Base-by-base conservation (phyloP, 495 filamentous ascomycete genomes). In the Xylaria venustula region DNA sequence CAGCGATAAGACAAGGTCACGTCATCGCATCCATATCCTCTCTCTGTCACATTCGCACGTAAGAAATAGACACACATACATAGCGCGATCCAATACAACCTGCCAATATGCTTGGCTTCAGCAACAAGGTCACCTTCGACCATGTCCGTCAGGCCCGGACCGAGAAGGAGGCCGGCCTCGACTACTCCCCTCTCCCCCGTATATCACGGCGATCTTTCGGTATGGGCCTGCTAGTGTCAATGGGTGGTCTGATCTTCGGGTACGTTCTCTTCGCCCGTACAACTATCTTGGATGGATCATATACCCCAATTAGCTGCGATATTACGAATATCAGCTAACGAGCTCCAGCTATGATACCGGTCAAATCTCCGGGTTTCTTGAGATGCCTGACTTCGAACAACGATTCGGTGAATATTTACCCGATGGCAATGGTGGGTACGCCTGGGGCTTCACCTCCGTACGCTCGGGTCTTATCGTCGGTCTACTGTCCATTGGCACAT, bases 201-300 rank as follows among this genome's bases (percentile, higher is more conserved):
- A 34, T 84, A 58, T 82, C 81, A 26, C 73, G 74, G 68, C 75
- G 79, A 2, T 78, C 80, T 0, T 77, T 81, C 62, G 73, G 75
- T 54, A 74, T 85, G 62, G 81, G 81, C 59, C 53, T 83, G 45
- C 68, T 82, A 45, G 82, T 82, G 45, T 77, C 88, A 8, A 87
- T 91, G 79, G 88, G 88, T 67, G 88, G 88, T 62, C 87, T 91
- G 71, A 86, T 91, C 60, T 91, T 90, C 64, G 86, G 86, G 67
- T 84, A 85, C 55, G 54, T 58, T 34, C 3, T 11, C 7, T 17
- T 15, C 17, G 2, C 2, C 7, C 41, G 26, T 63, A 81, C 83
- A 67, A 81, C 85, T 82, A 37, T 12, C 23, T 23, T 15, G 1
- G 20, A 25, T 28, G 20, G 20, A 15, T 20, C n/a, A 30, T 11